A percentile compares a stretch with the other conserved stretches of the same genome.
Conservation (phyloP, 2,329 filamentous ascomycete species). For the Fusarium napiforme region DNA sequence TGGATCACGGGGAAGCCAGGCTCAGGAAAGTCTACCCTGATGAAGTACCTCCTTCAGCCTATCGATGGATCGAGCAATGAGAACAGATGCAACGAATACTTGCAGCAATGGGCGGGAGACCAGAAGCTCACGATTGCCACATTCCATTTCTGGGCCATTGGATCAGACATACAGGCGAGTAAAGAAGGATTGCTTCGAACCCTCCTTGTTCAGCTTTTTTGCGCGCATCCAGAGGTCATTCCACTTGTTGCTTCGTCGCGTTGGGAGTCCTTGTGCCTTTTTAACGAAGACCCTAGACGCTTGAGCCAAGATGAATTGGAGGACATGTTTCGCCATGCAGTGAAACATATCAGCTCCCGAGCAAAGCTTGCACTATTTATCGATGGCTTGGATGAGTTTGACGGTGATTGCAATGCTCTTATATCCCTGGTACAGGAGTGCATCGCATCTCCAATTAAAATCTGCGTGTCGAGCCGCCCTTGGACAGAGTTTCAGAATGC, state of each 20-base stretch:
- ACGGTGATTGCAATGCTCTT: background rate
- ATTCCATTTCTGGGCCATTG: slow-evolving; percentile 31
- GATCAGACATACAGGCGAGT: background rate
- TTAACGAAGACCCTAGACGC: background rate
- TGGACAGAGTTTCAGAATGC: slow-evolving; percentile 19
- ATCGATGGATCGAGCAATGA: accelerated
- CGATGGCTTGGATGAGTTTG: slow-evolving; percentile 19
- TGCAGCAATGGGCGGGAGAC: background rate
- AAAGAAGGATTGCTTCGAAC: slow-evolving; percentile 5
- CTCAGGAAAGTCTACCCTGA: slow-evolving; percentile 7
- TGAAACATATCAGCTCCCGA: background rate
- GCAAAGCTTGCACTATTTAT: slow-evolving; percentile 6
- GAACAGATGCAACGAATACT: background rate
- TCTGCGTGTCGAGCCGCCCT: slow-evolving; percentile 13
- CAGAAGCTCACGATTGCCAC: background rate
- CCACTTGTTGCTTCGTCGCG: background rate
- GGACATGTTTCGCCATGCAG: background rate
- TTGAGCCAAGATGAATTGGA: background rate
- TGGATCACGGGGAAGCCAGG: slow-evolving; percentile 31
- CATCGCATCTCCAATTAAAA: background rate
- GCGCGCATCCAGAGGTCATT: background rate
- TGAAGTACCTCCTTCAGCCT: slow-evolving; percentile 14
- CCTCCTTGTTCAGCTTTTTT: slow-evolving; percentile 7
- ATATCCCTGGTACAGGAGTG: background rate
- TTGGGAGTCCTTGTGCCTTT: slow-evolving; percentile 20